A percentile compares a stretch with the other conserved stretches of the same genome.
Evolutionary conservation across 768 basidiomycete genomes (phyloP).

Genomic region (Hydnum rufescens): DNA sequence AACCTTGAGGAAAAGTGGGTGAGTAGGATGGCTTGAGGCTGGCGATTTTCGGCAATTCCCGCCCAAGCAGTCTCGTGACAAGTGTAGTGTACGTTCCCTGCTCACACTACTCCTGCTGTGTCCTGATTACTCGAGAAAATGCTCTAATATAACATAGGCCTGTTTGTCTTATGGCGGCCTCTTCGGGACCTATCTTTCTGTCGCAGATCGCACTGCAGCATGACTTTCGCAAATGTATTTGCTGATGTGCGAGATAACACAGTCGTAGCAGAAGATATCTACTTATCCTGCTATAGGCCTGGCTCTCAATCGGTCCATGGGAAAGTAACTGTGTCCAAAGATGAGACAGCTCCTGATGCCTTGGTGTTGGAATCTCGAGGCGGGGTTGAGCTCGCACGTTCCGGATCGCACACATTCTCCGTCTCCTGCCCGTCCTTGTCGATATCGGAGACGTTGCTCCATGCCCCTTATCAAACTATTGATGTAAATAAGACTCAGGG

Average conservation of each 20-base stretch:
- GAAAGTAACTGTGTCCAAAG: constrained; percentile 31
- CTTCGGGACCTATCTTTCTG: constrained; percentile 13
- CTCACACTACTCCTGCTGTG: too few species aligned
- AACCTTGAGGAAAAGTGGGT: too few species aligned
- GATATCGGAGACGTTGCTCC: constrained; percentile 4
- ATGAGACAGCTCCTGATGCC: constrained; percentile 15
- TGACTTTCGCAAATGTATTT: constrained; percentile 36
- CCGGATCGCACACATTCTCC: constrained; percentile 19
- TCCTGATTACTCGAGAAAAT: too few species aligned
- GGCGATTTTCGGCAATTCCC: too few species aligned
- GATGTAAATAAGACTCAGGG: not conserved
- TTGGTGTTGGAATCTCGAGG: constrained; percentile 24
- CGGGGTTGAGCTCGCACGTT: constrained; percentile 23
- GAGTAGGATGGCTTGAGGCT: too few species aligned
- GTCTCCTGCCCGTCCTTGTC: constrained; percentile 29
- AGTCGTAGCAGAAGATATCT: constrained; percentile 40
- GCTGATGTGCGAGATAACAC: constrained; percentile 41
- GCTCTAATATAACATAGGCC: too few species aligned
- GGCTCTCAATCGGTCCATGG: constrained; percentile 39
- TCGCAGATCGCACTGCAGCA: constrained; percentile 42
- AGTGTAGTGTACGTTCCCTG: too few species aligned
- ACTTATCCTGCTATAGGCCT: constrained; percentile 47
- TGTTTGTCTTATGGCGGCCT: not conserved
- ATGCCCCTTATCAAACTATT: not conserved
- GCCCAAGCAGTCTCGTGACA: too few species aligned